Percentiles rank a stretch among this genome's conserved stretches.
These are phyloP conservation scores for Xylariaceae sp. DNA, from an alignment of 2,329 filamentous ascomycete genomes.

Conservation along the genomic window DNA sequence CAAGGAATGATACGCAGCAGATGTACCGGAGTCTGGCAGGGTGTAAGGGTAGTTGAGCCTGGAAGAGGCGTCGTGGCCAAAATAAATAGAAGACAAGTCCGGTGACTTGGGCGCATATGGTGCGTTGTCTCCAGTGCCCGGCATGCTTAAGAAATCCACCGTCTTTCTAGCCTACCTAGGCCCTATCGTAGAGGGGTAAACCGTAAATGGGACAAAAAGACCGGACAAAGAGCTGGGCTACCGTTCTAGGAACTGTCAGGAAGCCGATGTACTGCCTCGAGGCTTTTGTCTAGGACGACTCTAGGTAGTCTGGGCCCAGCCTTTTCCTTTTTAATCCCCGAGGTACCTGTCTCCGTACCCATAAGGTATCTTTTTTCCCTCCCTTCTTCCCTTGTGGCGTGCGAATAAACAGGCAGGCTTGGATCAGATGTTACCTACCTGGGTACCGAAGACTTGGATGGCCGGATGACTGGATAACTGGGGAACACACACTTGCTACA, in stretches of 20 bases:
- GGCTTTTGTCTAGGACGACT: conserved; percentile 5
- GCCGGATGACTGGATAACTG: conserved; percentile 4
- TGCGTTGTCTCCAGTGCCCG: conserved; percentile 41
- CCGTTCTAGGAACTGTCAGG: conserved; percentile 24
- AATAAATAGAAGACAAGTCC: conserved; percentile 55
- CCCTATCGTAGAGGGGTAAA: conserved; percentile 1
- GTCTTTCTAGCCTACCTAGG: conserved; percentile 13
- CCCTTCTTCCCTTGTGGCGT: neutral
- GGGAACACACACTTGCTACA: conserved; percentile 16
- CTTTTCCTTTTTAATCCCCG: conserved; percentile 8
- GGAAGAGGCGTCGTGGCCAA: conserved; percentile 31
- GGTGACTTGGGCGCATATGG: conserved; percentile 55
- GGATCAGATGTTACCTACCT: conserved; percentile 2
- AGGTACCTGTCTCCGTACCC: conserved; percentile 4
- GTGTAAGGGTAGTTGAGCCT: conserved; percentile 22
- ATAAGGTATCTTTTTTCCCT: neutral
- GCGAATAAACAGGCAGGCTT: neutral
- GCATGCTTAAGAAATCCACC: conserved; percentile 39
- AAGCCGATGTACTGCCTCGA: conserved; percentile 3
- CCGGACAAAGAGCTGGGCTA: neutral
- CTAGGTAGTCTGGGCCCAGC: neutral
- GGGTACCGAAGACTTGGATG: conserved; percentile 1
- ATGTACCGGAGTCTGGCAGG: conserved; percentile 21
- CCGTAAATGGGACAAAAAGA: conserved; percentile 16
- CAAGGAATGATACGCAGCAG: conserved; percentile 29